Evolutionary conservation across 306 rosid genomes (phyloP).

Genomic region (Lagenaria siceraria): DNA sequence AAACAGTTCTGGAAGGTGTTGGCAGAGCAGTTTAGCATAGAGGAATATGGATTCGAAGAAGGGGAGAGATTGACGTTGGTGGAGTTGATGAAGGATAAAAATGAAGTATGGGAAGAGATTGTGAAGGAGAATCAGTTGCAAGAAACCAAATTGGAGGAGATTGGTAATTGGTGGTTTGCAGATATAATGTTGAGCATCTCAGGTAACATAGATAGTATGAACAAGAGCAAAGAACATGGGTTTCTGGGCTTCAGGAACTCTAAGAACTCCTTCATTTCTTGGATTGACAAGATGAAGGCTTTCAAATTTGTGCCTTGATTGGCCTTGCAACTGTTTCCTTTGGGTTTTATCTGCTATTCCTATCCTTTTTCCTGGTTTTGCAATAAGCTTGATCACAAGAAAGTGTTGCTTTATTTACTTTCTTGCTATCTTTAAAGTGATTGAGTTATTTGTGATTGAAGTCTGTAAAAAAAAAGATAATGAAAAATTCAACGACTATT

Average conservation of each 20-base stretch:
- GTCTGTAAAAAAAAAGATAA: too few species aligned
- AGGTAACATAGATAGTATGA: constrained; percentile 24
- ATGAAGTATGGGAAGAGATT: constrained; percentile 49
- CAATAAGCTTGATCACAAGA: background rate
- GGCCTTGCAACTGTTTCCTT: background rate
- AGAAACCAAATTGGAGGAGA: constrained; percentile 30
- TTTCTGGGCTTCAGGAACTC: constrained; percentile 64
- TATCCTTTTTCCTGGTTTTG: background rate
- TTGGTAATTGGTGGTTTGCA: constrained; percentile 48
- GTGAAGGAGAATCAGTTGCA: constrained; percentile 39
- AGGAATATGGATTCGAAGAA: constrained; percentile 50
- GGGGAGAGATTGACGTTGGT: constrained; percentile 13
- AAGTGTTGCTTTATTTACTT: background rate
- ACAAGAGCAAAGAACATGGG: constrained; percentile 55
- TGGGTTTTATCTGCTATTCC: background rate
- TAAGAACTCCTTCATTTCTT: constrained; percentile 34
- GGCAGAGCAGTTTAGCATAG: constrained; percentile 57
- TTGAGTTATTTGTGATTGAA: too few species aligned
- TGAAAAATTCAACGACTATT: too few species aligned
- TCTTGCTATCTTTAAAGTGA: background rate
- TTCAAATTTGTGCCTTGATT: constrained; percentile 49
- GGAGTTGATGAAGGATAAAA: constrained; percentile 44
- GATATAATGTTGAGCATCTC: constrained; percentile 9
- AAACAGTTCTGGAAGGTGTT: constrained; percentile 55
- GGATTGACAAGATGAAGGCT: constrained; percentile 44